phyloP scores from a whole-genome alignment of 2,329 filamentous ascomycete genomes.

The Coniochaeta pulveracea region DNA sequence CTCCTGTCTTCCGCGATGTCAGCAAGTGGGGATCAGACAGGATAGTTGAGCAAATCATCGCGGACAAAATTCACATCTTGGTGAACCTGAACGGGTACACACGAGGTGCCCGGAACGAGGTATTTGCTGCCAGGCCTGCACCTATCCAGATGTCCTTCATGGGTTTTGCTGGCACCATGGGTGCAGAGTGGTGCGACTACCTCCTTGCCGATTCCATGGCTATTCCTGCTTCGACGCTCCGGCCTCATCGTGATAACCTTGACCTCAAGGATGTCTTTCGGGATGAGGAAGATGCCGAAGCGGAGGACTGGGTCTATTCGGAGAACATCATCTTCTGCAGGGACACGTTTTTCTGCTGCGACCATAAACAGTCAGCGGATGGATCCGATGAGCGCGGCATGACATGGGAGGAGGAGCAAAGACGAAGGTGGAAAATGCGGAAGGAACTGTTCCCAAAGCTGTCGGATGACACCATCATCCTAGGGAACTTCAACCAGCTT shows the following conservation, averaged over 20 bases:
- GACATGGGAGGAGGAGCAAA: slow-evolving; percentile 76
- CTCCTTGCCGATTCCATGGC: slow-evolving; percentile 83
- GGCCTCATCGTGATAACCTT: slow-evolving; percentile 67
- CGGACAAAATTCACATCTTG: slow-evolving; percentile 84
- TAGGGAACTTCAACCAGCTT: slow-evolving; percentile 96
- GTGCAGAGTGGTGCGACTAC: slow-evolving; percentile 98
- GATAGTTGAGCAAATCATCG: slow-evolving; percentile 74
- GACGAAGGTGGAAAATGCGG: slow-evolving; percentile 79
- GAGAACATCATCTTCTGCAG: slow-evolving; percentile 94
- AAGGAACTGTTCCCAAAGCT: slow-evolving; percentile 82
- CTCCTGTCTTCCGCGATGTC: slow-evolving; percentile 82
- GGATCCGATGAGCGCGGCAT: slow-evolving; percentile 47
- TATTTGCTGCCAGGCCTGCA: slow-evolving; percentile 88
- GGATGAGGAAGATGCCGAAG: slow-evolving; percentile 55
- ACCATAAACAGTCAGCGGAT: slow-evolving; percentile 86
- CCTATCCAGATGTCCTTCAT: slow-evolving; percentile 99
- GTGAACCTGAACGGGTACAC: slow-evolving; percentile 99
- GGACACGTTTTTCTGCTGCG: slow-evolving; percentile 96
- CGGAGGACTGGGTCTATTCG: slow-evolving; percentile 83
- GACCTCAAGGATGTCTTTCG: slow-evolving; percentile 58
- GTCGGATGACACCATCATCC: slow-evolving; percentile 73
- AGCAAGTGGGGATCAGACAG: slow-evolving; percentile 78
- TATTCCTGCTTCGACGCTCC: slow-evolving; percentile 69
- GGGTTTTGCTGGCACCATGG: slow-evolving; percentile 93
- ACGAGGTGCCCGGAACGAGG: slow-evolving; percentile 88